Base-by-base conservation (phyloP, 768 basidiomycete species). In the Strobilomyces echinocephalus region DNA sequence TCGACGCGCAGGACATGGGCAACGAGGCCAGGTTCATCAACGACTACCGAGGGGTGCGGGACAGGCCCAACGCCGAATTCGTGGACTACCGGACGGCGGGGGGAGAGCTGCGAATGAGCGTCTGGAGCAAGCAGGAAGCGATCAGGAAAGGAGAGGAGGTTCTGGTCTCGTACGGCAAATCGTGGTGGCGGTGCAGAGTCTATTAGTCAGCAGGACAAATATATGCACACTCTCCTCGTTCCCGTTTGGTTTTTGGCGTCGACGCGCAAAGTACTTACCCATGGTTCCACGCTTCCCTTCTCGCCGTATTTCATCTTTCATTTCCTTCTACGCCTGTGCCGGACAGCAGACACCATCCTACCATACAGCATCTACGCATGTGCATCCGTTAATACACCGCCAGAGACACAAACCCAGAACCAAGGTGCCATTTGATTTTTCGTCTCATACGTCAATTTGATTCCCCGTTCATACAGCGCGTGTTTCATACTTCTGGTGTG, bases 21-120 rank as follows among this genome's bases (percentile, higher is more conserved):
- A 97, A 95, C 70, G 90, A 93, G 68, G 87, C 86, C 1, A 76
- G 94, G 62, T 94, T 95, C 65, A 76, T 91, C 54, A 97, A 97
- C 61, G 94, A 95, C 73, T 97, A 87, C 70, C 79, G 94, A 51
- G 90, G 91, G 3, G 75, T 93, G n/a, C 72, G 66, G 46, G 66
- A 69, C 21, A 84, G 74, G 64, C 83, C 90, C 5, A 93, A 93
- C 59, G 87, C 83, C 1, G 60, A 79, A 28, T 92, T 92, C 60
- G 72, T 75, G 46, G 88, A 91, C 39, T 69, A 71, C 35, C 72
- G 80, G 54, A 76, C 74, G 10, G 58, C 54, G 18, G 61, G 58
- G 33, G 91, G 87, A 16, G 88, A 87, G 67, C 69, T 88, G 57
- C 73, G 82, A 46, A 94, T 97, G 80, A 77, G 84, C 55, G 77